Base-by-base conservation (phyloP, 1,284 basidiomycete species). In the Sporisorium graminicola region DNA sequence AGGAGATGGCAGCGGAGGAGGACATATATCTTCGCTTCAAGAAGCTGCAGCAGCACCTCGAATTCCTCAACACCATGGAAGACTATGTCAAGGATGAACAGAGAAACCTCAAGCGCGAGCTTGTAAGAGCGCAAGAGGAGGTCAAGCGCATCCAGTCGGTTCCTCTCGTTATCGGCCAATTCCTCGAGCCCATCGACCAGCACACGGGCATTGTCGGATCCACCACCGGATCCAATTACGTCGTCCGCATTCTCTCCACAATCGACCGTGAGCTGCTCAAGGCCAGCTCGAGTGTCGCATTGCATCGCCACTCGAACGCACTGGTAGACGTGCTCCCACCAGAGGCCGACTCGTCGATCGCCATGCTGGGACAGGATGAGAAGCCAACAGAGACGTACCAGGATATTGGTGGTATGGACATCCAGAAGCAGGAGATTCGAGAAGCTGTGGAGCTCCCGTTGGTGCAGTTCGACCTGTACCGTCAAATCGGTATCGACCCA, bases 141-240 rank as follows among this genome's bases (percentile, higher is more conserved):
- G 97, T 99, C 81, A 98, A 98, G 88, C 92, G 97, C 63, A 99
- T 99, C 85, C 95, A 99, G 88, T 94, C 94, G 54, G 97, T 99
- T 4, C 97, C 97, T 0, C 91, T 99, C n/a, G 97, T 99, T 82
- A 99, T 99, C 81, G 97, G 97, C 57, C 97, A 99, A 86, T 99
- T 99, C 89, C 90, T 99, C 47, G 97, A 99, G 87, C 94, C 97
- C 60, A 98, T 99, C 86, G 97, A 99, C 88, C 94, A 98, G 86
- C 92, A 93, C 83, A 95, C 96, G 22, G 95, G 93, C 67, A 99
- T 99, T 77, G 97, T 99, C 22, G 97, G 96, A 42, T 95, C 94
- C 29, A 99, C 97, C 0, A 99, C 97, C 10, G 96, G 97, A 9
- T 95, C 93, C 31, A 99, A 98, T 88, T 99, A 99, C 86, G 95